phyloP scores from a whole-genome alignment of 2,329 filamentous ascomycete species.

The Penicillium frequentans region DNA sequence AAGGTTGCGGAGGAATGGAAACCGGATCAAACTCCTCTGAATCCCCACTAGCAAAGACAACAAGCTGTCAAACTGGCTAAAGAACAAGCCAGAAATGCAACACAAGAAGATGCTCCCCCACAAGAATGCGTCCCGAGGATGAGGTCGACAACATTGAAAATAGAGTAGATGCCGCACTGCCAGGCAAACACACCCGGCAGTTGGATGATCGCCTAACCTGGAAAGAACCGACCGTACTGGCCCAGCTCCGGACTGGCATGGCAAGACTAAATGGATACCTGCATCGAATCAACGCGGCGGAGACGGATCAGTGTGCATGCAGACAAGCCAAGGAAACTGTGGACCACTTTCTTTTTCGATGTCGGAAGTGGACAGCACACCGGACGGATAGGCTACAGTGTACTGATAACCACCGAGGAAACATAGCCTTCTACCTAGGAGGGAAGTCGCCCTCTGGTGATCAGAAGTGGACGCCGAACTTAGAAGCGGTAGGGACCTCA shows the following conservation, averaged over 20 bases:
- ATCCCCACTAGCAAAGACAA: slow-evolving; percentile 16
- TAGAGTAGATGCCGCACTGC: slow-evolving; percentile 27
- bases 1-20: slow-evolving; percentile 20
- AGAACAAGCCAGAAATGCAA: slow-evolving; percentile 20
- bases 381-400: slow-evolving; percentile 23
- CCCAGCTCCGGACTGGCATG: slow-evolving; percentile 30
- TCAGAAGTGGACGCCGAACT: too few species aligned
- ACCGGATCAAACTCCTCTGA: slow-evolving; percentile 18
- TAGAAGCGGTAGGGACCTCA: too few species aligned
- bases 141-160: slow-evolving; percentile 11
- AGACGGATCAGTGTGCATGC: slow-evolving; percentile 11
- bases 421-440: too few species aligned
- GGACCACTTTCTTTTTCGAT: slow-evolving; percentile 16
- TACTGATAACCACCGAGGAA: background rate
- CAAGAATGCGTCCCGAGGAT: slow-evolving; percentile 18
- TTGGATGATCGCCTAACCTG: slow-evolving; percentile 23
- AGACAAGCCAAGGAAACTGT: slow-evolving; percentile 11
- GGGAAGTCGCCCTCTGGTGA: too few species aligned
- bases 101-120: slow-evolving; percentile 15
- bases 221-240: slow-evolving; percentile 31
- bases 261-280: slow-evolving; percentile 30
- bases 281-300: slow-evolving; percentile 7
- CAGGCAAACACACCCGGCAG: slow-evolving; percentile 28
- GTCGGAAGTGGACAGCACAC: slow-evolving; percentile 24
- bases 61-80: slow-evolving; percentile 19